Evolutionary conservation across 805 yeast genomes (phyloP).

Genomic region (Debaryomyces hansenii): DNA sequence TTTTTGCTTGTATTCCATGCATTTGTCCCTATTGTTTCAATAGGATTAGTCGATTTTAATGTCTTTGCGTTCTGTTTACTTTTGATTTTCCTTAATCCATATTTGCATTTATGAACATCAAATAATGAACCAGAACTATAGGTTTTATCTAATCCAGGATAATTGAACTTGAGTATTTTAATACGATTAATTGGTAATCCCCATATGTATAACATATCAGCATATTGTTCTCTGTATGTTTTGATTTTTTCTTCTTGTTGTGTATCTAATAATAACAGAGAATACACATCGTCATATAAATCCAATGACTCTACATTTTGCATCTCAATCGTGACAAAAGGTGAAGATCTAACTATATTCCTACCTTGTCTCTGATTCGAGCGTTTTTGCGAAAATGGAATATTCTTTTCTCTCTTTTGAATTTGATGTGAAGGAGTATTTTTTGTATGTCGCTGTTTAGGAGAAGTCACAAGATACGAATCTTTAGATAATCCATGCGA

Average conservation of each 20-base stretch:
- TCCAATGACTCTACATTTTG: conserved; percentile 45
- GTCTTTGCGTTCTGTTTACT: conserved; percentile 16
- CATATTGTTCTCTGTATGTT: conserved; percentile 64
- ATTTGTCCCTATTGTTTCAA: conserved; percentile 23
- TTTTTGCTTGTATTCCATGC: conserved; percentile 32
- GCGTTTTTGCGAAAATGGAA: background rate
- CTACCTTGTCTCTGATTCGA: conserved; percentile 13
- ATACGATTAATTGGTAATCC: conserved; percentile 78
- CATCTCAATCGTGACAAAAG: conserved; percentile 46
- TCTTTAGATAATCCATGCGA: conserved; percentile 3
- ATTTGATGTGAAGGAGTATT: background rate
- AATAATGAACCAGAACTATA: conserved; percentile 17
- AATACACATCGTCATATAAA: conserved; percentile 42
- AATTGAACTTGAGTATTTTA: conserved; percentile 73
- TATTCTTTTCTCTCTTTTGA: background rate
- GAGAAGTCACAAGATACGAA: background rate
- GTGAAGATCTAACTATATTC: conserved; percentile 17
- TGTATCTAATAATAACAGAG: conserved; percentile 40
- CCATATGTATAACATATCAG: conserved; percentile 78
- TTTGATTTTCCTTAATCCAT: conserved; percentile 25
- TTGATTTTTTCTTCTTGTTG: conserved; percentile 36
- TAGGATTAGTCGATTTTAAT: conserved; percentile 22
- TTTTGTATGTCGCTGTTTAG: background rate
- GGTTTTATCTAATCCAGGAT: conserved; percentile 12
- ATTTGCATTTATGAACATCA: conserved; percentile 35